Evolutionary conservation across 2,329 filamentous ascomycete species (phyloP).

Genomic region (Fusarium multiceps): DNA sequence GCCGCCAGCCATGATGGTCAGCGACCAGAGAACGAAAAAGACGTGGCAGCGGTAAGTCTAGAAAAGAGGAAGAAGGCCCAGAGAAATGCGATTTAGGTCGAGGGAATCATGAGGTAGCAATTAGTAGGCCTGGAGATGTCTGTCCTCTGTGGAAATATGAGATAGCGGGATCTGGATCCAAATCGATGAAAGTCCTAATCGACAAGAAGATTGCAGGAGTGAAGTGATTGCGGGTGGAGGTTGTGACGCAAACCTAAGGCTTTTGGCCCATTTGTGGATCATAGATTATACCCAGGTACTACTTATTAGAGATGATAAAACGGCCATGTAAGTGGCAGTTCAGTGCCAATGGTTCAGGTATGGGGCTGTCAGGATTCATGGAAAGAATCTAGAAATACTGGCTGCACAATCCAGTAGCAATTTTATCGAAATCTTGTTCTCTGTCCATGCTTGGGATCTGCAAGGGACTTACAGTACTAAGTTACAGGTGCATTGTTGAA

Average conservation of each 20-base stretch:
- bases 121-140: background rate
- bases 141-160: background rate
- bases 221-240: constrained; percentile 30
- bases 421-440: background rate
- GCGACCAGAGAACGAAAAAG: constrained; percentile 1
- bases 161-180: constrained; percentile 7
- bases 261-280: constrained; percentile 34
- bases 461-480: constrained; percentile 6
- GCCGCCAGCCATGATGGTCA: constrained; percentile 70
- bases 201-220: constrained; percentile 21
- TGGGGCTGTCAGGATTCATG: background rate
- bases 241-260: constrained; percentile 36
- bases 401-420: background rate
- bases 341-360: background rate
- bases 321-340: background rate
- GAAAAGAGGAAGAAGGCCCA: background rate
- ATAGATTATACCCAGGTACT: background rate
- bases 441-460: constrained; percentile 1
- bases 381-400: background rate
- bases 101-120: constrained; percentile 7
- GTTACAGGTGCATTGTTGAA: constrained; percentile 15
- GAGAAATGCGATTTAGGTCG: background rate
- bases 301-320: constrained; percentile 7
- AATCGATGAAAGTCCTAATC: constrained; percentile 4
- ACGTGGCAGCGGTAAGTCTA: constrained; percentile 2